Conservation (phyloP, 768 basidiomycete genomes). For the Pleurotus platypus region DNA sequence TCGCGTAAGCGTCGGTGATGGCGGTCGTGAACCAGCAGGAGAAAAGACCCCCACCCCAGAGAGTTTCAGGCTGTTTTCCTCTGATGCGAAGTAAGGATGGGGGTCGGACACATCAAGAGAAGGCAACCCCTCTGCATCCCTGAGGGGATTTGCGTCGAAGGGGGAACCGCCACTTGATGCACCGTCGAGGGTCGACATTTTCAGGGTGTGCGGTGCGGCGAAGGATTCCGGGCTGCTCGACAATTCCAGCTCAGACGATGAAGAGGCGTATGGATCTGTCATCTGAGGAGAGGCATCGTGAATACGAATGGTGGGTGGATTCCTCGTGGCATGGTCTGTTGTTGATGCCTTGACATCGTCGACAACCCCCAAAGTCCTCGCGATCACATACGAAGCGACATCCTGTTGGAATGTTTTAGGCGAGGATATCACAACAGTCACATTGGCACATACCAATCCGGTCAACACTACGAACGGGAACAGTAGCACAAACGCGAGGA, state of each 20-base stretch:
- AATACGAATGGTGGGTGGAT: constrained; percentile 29
- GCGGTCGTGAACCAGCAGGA: constrained; percentile 61
- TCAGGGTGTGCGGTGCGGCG: constrained; percentile 1
- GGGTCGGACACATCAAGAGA: constrained; percentile 25
- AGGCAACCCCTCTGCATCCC: constrained; percentile 8
- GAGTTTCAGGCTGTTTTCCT: constrained; percentile 47
- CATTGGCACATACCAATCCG: constrained; percentile 44
- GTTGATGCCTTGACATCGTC: constrained; percentile 75
- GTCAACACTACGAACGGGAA: constrained; percentile 57
- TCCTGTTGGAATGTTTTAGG: constrained; percentile 42
- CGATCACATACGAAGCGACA: constrained; percentile 77
- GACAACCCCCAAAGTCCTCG: constrained; percentile 74
- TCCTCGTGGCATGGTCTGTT: constrained; percentile 46
- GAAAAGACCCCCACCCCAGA: constrained; percentile 75
- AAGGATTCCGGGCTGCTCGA: constrained; percentile 1
- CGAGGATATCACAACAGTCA: constrained; percentile 10
- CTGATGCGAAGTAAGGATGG: constrained; percentile 50
- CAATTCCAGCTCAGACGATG: background rate
- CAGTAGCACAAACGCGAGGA: constrained; percentile 61
- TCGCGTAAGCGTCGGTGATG: constrained; percentile 57
- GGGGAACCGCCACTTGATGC: constrained; percentile 9
- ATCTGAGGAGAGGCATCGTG: constrained; percentile 20
- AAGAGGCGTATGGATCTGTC: constrained; percentile 24
- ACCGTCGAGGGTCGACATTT: background rate
- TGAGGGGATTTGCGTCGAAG: constrained; percentile 4